Conservation (phyloP, 306 rosid species). For the Prunus salicina region DNA sequence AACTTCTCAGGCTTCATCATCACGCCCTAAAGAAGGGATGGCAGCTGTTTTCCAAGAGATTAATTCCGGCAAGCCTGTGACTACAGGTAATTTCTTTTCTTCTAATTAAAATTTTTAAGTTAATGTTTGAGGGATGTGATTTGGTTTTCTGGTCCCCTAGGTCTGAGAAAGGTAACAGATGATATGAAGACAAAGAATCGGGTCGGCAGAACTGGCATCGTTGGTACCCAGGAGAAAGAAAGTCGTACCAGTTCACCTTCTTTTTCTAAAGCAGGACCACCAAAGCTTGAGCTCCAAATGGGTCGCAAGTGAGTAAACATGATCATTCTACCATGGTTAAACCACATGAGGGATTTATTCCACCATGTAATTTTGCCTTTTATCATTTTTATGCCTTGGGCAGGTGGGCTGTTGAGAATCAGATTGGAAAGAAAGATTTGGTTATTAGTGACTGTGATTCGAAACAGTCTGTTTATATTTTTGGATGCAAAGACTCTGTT, state of each 20-base stretch:
- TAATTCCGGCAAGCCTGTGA: constrained; percentile 57
- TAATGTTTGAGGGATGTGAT: constrained; percentile 20
- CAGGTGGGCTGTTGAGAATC: constrained; percentile 99
- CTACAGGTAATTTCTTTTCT: constrained; percentile 53
- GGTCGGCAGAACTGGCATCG: constrained; percentile 73
- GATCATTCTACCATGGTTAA: not conserved
- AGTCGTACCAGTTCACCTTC: constrained; percentile 47
- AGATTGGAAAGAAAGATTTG: constrained; percentile 77
- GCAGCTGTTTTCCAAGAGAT: constrained; percentile 88
- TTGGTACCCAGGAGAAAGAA: constrained; percentile 54
- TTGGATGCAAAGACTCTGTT: constrained; percentile 97
- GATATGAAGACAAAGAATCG: constrained; percentile 96
- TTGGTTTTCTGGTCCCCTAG: constrained; percentile 33
- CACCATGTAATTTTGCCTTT: constrained; percentile 12
- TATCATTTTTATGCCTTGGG: constrained; percentile 5
- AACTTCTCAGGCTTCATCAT: constrained; percentile 80
- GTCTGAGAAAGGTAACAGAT: constrained; percentile 83
- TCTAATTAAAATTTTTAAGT: constrained; percentile 3
- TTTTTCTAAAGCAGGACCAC: constrained; percentile 74
- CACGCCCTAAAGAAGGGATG: constrained; percentile 83
- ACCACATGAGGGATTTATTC: constrained; percentile 19
- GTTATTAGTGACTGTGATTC: constrained; percentile 89
- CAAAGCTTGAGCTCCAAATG: constrained; percentile 94
- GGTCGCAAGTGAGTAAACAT: constrained; percentile 83
- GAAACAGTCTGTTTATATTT: constrained; percentile 87